A percentile compares a stretch with the other conserved stretches of the same genome.
Evolutionary conservation across 176 grass and related monocot species (phyloP).

Genomic region (Cenchrus americanus): DNA sequence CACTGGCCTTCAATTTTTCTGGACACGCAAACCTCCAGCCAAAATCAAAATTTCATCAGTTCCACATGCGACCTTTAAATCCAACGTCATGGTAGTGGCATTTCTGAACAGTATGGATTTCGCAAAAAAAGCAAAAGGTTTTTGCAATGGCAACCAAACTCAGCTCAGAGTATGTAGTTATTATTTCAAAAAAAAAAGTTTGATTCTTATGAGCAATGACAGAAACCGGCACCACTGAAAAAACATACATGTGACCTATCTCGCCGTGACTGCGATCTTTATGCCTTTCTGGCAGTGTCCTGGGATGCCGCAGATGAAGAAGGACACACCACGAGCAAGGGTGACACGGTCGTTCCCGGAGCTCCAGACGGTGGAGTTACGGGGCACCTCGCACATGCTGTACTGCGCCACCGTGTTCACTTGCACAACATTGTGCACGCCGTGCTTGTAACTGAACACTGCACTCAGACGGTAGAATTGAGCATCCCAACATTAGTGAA

Average conservation of each 20-base stretch:
- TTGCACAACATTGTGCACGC: slow-evolving; percentile 39
- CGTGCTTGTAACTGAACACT: slow-evolving; percentile 55
- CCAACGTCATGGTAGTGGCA: no score
- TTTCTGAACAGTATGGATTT: no score
- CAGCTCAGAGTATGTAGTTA: no score
- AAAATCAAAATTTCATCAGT: not conserved
- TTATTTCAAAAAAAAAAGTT: no score
- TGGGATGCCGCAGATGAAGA: slow-evolving; percentile 45
- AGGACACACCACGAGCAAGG: slow-evolving; percentile 40
- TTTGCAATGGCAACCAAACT: no score
- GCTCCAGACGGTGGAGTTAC: slow-evolving; percentile 21
- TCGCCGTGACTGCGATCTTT: slow-evolving; percentile 44
- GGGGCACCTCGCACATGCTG: slow-evolving; percentile 17
- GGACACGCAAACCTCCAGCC: not conserved
- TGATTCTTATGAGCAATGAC: no score
- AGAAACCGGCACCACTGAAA: not conserved
- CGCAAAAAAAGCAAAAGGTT: no score
- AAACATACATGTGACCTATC: not conserved
- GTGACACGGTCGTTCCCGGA: slow-evolving; percentile 41
- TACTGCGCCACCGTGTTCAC: slow-evolving; percentile 29
- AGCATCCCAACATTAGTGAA: not conserved
- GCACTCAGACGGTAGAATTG: not conserved
- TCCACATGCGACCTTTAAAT: not conserved
- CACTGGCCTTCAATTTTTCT: not conserved
- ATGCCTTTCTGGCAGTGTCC: slow-evolving; percentile 42